Conservation (phyloP, 2,329 filamentous ascomycete species). For the Emydomyces testavorans region DNA sequence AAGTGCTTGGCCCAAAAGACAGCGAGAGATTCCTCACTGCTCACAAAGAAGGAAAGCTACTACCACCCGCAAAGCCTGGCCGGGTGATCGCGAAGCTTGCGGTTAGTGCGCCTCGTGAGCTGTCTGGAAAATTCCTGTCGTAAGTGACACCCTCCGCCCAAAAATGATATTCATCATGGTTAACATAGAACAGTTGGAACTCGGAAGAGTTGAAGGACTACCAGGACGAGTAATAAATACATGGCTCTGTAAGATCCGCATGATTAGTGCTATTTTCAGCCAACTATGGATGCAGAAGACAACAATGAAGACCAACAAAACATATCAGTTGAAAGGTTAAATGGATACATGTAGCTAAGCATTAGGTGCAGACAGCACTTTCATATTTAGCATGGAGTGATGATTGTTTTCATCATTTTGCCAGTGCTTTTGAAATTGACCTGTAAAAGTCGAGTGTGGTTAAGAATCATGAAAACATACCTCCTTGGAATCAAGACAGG, state of each 20-base stretch:
- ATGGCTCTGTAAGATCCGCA: not conserved
- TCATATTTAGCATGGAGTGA: constrained; percentile 56
- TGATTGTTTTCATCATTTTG: constrained; percentile 17
- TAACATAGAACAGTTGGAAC: constrained; percentile 35
- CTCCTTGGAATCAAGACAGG: not conserved
- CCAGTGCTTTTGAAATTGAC: constrained; percentile 11
- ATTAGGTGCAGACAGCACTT: constrained; percentile 38
- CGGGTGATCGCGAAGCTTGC: constrained; percentile 73
- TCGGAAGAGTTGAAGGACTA: constrained; percentile 34
- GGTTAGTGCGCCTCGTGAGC: constrained; percentile 49
- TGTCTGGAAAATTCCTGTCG: constrained; percentile 63
- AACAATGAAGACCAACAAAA: constrained; percentile 10
- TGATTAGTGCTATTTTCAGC: constrained; percentile 4
- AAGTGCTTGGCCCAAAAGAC: constrained; percentile 37
- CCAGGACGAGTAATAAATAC: constrained; percentile 25
- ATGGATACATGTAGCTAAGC: constrained; percentile 47
- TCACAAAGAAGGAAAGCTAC: constrained; percentile 57
- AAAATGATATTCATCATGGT: constrained; percentile 9
- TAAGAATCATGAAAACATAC: constrained; percentile 6
- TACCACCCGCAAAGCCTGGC: constrained; percentile 75
- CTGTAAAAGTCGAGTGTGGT: constrained; percentile 9
- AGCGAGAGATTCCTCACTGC: constrained; percentile 55
- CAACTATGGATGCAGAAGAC: not conserved
- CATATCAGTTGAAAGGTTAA: constrained; percentile 54
- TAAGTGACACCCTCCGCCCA: constrained; percentile 19